A percentile compares a stretch with the other conserved stretches of the same genome.
Evolutionary conservation across 2,329 filamentous ascomycete species (phyloP).

Genomic region (Cercospora zeina): DNA sequence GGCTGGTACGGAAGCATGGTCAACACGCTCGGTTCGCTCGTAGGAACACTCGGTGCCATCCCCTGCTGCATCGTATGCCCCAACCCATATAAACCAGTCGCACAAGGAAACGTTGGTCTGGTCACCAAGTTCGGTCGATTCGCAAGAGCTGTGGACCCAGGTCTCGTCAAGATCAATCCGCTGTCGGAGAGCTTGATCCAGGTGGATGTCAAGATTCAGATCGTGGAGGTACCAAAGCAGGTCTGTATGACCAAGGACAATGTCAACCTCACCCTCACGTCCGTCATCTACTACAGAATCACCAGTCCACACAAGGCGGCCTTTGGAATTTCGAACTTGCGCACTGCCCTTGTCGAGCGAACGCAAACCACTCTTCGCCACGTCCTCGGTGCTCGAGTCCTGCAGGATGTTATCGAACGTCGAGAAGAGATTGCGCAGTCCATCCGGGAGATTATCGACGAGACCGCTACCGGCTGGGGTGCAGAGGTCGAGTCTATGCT

Average conservation of each 20-base stretch:
- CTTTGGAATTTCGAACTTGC: constrained; percentile 92
- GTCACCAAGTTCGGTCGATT: constrained; percentile 95
- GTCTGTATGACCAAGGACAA: constrained; percentile 99
- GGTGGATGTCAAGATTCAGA: constrained; percentile 99
- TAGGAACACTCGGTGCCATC: constrained; percentile 80
- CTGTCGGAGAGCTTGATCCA: constrained; percentile 85
- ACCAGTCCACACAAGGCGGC: constrained; percentile 92
- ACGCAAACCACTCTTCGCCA: constrained; percentile 97
- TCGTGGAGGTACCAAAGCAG: constrained; percentile 83
- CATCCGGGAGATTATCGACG: constrained; percentile 96
- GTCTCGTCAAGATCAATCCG: constrained; percentile 95
- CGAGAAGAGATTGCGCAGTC: constrained; percentile 95
- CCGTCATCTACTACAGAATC: constrained; percentile 99
- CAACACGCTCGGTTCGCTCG: constrained; percentile 68
- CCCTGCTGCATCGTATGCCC: constrained; percentile 91
- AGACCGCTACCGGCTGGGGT: constrained; percentile 91
- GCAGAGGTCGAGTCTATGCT: constrained; percentile 97
- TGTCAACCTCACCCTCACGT: constrained; percentile 87
- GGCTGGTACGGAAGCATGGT: constrained; percentile 79
- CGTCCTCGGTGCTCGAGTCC: constrained; percentile 89
- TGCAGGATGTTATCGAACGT: constrained; percentile 97
- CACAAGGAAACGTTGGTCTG: constrained; percentile 90
- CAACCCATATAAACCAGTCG: constrained; percentile 66
- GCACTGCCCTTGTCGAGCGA: constrained; percentile 93
- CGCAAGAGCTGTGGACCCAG: constrained; percentile 92